Conservation (phyloP, 257 asterid genomes). For the Solanum pennellii region DNA sequence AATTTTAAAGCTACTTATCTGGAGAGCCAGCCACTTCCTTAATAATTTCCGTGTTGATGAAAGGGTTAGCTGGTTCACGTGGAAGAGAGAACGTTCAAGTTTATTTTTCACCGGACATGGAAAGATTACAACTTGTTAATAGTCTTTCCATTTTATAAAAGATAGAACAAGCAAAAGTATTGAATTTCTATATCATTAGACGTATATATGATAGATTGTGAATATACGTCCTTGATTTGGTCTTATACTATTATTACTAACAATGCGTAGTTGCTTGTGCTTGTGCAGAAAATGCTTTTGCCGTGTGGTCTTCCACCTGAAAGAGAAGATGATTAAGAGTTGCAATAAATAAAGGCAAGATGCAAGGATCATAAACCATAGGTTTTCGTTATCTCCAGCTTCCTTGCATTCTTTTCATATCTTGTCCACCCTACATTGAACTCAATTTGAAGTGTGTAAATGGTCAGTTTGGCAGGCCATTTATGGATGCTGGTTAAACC, state of each 20-base stretch:
- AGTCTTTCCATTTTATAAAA: neutral
- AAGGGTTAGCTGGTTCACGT: neutral
- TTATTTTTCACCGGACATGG: neutral
- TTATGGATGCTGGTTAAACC: too few species aligned
- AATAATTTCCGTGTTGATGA: neutral
- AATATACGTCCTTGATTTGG: neutral
- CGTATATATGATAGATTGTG: neutral
- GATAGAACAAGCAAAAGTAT: neutral
- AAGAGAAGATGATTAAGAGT: slow-evolving; percentile 68
- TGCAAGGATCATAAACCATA: neutral
- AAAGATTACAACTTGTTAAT: neutral
- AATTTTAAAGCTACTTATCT: neutral
- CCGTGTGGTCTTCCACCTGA: slow-evolving; percentile 92
- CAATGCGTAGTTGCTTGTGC: neutral
- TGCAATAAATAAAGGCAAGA: neutral
- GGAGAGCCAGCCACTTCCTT: neutral
- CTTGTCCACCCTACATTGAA: too few species aligned
- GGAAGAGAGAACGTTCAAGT: neutral
- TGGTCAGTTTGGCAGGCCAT: too few species aligned
- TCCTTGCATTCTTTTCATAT: too few species aligned
- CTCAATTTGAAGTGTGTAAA: too few species aligned
- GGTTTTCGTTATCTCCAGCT: too few species aligned
- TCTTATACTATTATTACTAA: neutral
- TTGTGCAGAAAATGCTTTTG: slow-evolving; percentile 76
- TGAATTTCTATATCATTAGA: neutral